phyloP scores from a whole-genome alignment of 306 rosid genomes.

The Fragaria iinumae region DNA sequence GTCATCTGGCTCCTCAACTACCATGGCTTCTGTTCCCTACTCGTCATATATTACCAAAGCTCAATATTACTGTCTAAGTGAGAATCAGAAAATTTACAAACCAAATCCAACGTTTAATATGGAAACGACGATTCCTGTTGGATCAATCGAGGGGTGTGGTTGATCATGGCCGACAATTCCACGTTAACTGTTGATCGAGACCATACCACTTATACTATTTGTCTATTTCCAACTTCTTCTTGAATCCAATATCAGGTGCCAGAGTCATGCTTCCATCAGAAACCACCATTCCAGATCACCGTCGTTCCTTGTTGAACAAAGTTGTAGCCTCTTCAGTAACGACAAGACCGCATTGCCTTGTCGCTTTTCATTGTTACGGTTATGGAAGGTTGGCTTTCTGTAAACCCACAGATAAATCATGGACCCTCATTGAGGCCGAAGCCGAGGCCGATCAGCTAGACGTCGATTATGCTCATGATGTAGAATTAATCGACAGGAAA shows the following conservation, averaged over 20 bases:
- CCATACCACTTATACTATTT: neutral
- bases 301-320: neutral
- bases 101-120: neutral
- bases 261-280: conserved; percentile 1
- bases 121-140: neutral
- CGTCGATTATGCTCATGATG: too few species aligned
- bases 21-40: too few species aligned
- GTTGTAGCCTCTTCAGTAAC: neutral
- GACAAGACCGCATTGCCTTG: neutral
- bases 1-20: too few species aligned
- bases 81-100: neutral
- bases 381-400: neutral
- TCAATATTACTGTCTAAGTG: neutral
- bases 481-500: too few species aligned
- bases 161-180: neutral
- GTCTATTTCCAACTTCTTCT: neutral
- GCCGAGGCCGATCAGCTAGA: neutral
- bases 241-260: neutral
- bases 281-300: neutral
- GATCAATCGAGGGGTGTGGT: neutral
- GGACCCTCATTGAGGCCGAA: neutral
- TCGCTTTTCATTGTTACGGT: neutral
- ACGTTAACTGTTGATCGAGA: neutral
- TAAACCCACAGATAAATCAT: neutral
- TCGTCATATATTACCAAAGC: too few species aligned